Base-by-base conservation (phyloP, 1,284 basidiomycete genomes). In the Ceratobasidium sp. region DNA sequence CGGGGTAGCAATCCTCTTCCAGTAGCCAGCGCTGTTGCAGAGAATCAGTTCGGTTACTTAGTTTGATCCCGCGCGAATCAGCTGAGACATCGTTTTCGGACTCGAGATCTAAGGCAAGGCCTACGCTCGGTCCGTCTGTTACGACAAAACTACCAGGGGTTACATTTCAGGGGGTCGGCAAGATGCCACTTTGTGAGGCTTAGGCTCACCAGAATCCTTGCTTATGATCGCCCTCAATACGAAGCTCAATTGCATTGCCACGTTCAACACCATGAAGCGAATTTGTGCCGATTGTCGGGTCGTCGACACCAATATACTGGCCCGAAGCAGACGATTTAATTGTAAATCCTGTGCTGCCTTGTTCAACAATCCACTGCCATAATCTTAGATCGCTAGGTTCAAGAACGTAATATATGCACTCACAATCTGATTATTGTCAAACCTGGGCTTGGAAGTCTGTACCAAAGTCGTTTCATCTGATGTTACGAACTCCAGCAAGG, bases 351-450 rank as follows among this genome's bases (percentile, higher is more conserved):
- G n/a, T n/a, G 8, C 21, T 12, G 16, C 53, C 67, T 23, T 70
- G 16, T 30, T 70, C 67, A 23, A 70, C 48, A 32, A 70, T 48
- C 67, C 67, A 70, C 67, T 70, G 21, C 3, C n/a, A 48, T 21
- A 6, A 18, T 48, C 34, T 70, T 43, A 46, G 59, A 5, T 30
- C 43, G 14, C 16, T 39, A 39, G 36, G 36, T 6, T 30, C 3
- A 45, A 3, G 0, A 18, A 12, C 34, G 52, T 43, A 48, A 28
- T 10, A 39, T 8, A 21, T n/a, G 16, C 2, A 28, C 67, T n/a
- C 58, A 70, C 67, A 26, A 34, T 26, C 28, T 70, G 67, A 18
- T 16, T 55, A 18, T 70, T 41, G n/a, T 34, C 45, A 36, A 70
- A 70, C 23, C 58, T 21, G 18, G 21, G 52, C 8, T 70, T 28